These are phyloP conservation scores for Ambrosia trifida DNA, from an alignment of 129 eudicot species.

Conservation along the genomic window DNA sequence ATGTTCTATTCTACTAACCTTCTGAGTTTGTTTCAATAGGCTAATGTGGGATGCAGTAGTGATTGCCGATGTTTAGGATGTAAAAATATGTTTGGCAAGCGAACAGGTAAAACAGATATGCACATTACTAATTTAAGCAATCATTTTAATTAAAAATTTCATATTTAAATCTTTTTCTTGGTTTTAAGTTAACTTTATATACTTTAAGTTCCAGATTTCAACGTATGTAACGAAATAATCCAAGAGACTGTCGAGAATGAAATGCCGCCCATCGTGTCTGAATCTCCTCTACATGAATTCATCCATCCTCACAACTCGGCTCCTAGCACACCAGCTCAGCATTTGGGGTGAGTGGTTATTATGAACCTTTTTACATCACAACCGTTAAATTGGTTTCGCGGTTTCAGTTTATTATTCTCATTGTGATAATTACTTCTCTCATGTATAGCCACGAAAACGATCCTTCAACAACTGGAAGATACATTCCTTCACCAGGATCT, in stretches of 20 bases:
- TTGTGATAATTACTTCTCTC: not conserved
- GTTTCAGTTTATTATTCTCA: conserved; percentile 1
- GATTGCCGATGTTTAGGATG: conserved; percentile 93
- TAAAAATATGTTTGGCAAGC: conserved; percentile 60
- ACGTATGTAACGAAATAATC: conserved; percentile 21
- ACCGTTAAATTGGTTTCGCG: not conserved
- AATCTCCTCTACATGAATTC: conserved; percentile 26
- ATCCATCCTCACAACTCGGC: conserved; percentile 36
- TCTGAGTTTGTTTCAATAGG: conserved; percentile 37
- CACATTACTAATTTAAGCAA: not conserved
- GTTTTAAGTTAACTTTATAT: not conserved
- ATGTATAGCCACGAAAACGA: conserved; percentile 36
- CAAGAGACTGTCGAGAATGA: conserved; percentile 27
- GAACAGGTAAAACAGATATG: conserved; percentile 52
- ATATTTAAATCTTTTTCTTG: not conserved
- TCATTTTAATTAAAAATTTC: conserved; percentile 3
- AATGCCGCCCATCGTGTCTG: not conserved
- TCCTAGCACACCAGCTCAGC: conserved; percentile 50
- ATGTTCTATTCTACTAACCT: conserved; percentile 10
- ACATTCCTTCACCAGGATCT: conserved; percentile 44
- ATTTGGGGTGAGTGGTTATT: conserved; percentile 48
- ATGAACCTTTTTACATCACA: not conserved
- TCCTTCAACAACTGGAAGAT: conserved; percentile 36
- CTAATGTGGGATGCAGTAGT: conserved; percentile 71
- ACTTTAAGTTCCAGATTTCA: conserved; percentile 18